Evolutionary conservation across 331 rosid species (phyloP).

Genomic region (Acacia pycnantha): DNA sequence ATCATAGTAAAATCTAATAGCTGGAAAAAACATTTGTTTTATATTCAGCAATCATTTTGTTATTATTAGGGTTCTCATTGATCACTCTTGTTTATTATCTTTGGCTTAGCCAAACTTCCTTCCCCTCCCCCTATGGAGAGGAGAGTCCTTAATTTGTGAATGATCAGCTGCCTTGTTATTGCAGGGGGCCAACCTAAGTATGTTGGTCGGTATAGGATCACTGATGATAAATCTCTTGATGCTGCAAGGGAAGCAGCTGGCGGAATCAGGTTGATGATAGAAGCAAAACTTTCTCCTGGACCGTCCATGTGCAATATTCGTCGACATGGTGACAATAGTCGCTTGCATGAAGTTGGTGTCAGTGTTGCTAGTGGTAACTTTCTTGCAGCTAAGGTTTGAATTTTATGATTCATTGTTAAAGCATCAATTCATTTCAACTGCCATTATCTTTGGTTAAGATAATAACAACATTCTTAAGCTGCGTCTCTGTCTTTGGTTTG

Average conservation of each 20-base stretch:
- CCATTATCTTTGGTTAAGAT: neutral
- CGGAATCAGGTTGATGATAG: conserved; percentile 75
- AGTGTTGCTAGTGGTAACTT: conserved; percentile 97
- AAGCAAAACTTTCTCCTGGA: conserved; percentile 95
- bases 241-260: conserved; percentile 98
- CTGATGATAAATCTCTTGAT: conserved; percentile 66
- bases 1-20: neutral
- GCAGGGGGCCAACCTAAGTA: conserved; percentile 74
- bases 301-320: conserved; percentile 92
- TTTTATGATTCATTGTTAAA: conserved; percentile 11
- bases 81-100: neutral
- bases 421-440: neutral
- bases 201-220: conserved; percentile 82
- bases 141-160: conserved; percentile 3
- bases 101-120: neutral
- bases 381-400: conserved; percentile 89
- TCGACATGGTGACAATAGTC: conserved; percentile 89
- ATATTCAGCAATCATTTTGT: neutral
- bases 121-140: neutral
- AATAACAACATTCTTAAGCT: conserved; percentile 24
- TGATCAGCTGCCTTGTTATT: conserved; percentile 31
- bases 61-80: neutral
- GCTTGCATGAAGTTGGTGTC: conserved; percentile 91
- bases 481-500: conserved; percentile 23
- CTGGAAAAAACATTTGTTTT: neutral